Conservation (phyloP, 2,329 filamentous ascomycete species). For the Chaetomium sp. region DNA sequence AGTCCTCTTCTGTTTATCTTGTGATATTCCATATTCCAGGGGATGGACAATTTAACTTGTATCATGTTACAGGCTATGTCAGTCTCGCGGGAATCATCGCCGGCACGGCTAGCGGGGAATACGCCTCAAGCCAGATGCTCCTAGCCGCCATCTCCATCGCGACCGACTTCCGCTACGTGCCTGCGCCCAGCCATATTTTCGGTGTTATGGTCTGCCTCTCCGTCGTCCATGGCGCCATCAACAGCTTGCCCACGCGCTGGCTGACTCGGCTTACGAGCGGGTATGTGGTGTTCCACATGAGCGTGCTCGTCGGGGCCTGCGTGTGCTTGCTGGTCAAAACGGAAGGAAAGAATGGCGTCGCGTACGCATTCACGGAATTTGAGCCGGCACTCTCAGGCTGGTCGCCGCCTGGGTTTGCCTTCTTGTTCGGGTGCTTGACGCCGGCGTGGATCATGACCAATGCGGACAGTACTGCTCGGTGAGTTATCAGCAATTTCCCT, state of each 20-base stretch:
- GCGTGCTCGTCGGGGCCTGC: slow-evolving; percentile 43
- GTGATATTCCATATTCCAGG: too few species aligned
- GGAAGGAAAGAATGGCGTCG: slow-evolving; percentile 43
- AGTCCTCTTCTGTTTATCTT: not conserved
- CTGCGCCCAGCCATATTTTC: slow-evolving; percentile 41
- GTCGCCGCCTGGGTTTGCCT: slow-evolving; percentile 48
- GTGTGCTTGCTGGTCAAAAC: slow-evolving; percentile 46
- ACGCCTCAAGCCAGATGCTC: slow-evolving; percentile 50
- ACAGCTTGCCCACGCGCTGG: slow-evolving; percentile 51
- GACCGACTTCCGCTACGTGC: slow-evolving; percentile 40
- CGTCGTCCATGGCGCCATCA: slow-evolving; percentile 45
- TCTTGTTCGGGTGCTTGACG: slow-evolving; percentile 54
- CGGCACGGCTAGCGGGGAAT: slow-evolving; percentile 51
- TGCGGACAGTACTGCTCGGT: slow-evolving; percentile 29
- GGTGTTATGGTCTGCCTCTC: slow-evolving; percentile 51
- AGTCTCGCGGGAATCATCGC: slow-evolving; percentile 47
- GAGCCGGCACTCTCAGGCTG: slow-evolving; percentile 43
- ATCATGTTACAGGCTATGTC: slow-evolving; percentile 37
- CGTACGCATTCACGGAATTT: slow-evolving; percentile 50
- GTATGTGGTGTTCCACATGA: slow-evolving; percentile 52
- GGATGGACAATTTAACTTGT: not conserved
- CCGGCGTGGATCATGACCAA: slow-evolving; percentile 55
- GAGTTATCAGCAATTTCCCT: not conserved
- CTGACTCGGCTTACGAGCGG: slow-evolving; percentile 52
- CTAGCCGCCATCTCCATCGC: slow-evolving; percentile 49